These are phyloP conservation scores for Penicillium pancosmium DNA, from an alignment of 495 filamentous ascomycete genomes.

Conservation along the genomic window DNA sequence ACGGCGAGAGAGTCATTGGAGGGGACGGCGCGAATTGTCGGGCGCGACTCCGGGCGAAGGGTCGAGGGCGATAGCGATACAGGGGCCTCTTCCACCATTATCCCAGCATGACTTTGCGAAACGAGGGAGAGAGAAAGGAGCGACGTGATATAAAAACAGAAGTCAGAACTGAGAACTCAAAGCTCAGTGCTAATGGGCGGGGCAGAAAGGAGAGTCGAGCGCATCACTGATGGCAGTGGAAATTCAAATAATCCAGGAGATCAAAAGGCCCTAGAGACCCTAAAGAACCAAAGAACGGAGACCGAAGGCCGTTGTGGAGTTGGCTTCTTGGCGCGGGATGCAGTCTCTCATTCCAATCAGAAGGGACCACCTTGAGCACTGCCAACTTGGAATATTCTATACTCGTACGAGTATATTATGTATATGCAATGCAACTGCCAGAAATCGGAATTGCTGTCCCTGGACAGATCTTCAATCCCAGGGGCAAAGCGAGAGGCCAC, in stretches of 20 bases:
- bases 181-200: conserved; percentile 2
- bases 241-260: conserved; percentile 22
- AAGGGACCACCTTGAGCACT: no score
- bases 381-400: no score
- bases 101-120: conserved; percentile 44
- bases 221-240: conserved; percentile 15
- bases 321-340: conserved; percentile 20
- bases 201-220: conserved; percentile 12
- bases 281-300: no score
- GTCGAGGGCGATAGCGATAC: conserved; percentile 35
- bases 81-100: conserved; percentile 42
- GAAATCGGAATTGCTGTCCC: no score
- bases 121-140: conserved; percentile 5
- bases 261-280: background rate
- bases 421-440: no score
- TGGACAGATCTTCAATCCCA: background rate
- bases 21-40: conserved; percentile 30
- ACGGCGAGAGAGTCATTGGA: conserved; percentile 34
- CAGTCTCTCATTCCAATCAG: background rate
- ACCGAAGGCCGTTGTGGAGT: conserved; percentile 13
- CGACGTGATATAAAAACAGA: conserved; percentile 10
- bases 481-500: conserved; percentile 16
- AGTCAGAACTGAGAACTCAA: conserved; percentile 11
- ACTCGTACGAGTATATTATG: no score
- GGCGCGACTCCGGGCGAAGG: conserved; percentile 32